Base-by-base conservation (phyloP, 202 grass and related monocot genomes). In the Panicum hallii region DNA sequence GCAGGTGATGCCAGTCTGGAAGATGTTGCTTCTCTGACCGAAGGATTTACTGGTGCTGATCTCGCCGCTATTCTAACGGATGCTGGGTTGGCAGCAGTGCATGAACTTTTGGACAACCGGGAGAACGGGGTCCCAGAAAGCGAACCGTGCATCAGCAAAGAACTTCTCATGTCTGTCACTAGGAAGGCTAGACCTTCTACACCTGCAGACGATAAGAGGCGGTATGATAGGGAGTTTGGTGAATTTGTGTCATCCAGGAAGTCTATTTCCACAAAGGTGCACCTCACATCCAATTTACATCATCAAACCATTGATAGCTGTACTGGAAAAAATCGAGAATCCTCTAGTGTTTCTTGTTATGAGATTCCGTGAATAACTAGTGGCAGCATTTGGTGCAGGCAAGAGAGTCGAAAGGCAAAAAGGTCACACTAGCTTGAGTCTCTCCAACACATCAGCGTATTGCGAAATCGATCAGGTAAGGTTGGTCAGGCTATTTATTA, bases 31-130 rank as follows among this genome's bases (percentile, higher is more conserved):
- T 92, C 88, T 80, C 79, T 92, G 56, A 98, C 95, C 34, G 89
- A 98, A 85, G 93, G 95, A 53, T 98, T 95, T 90, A 95, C 89
- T 46, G 93, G 95, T 87, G 91, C 95, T 49, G 93, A 95, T 82
- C 93, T 98, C 0, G 89, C 91, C 20, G 91, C 93, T 71, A 92
- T 98, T 70, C 82, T 98, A 46, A 90, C 89, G 1, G 93, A 98
- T 79, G 89, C 89, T 81, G 89, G 89, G 79, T 78, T 98, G 71
- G 93, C 93, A 72, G 93, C 93, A 32, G 88, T 95, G 76, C 89
- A 95, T 88, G 84, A 95, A 87, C 22, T 93, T 89, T 79, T 98
- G 52, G 95, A 95, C 63, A 89, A 79, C 78, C 81, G 32, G 83
- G 88, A 87, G 30, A 84, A 71, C 6, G 87, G 74, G 62, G 26